Conservation (phyloP, 306 rosid genomes). For the Cucurbita pepo region DNA sequence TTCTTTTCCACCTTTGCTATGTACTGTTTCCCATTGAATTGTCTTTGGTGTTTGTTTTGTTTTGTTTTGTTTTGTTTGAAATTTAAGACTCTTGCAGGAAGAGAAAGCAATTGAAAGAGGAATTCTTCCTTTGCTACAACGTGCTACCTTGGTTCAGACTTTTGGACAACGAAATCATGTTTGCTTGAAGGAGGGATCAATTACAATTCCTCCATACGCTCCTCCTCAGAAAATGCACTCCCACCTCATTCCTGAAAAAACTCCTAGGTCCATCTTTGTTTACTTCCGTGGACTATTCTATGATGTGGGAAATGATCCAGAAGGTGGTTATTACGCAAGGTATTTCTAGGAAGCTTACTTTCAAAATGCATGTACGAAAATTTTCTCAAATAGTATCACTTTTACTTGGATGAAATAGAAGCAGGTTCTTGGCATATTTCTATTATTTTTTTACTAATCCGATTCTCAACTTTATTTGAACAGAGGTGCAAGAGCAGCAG, state of each 20-base stretch:
- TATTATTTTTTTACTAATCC: not conserved
- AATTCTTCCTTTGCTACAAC: conserved; percentile 58
- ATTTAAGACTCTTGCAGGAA: conserved; percentile 34
- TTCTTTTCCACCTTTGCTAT: not conserved
- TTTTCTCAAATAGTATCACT: not conserved
- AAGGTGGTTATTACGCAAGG: conserved; percentile 97
- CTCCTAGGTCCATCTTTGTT: conserved; percentile 76
- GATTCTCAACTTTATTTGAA: not conserved
- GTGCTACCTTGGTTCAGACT: conserved; percentile 85
- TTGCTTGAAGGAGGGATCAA: conserved; percentile 72
- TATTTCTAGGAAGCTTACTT: conserved; percentile 8
- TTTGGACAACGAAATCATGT: conserved; percentile 86
- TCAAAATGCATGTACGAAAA: not conserved
- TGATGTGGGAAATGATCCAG: conserved; percentile 92
- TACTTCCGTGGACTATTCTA: conserved; percentile 83
- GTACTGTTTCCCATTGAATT: not conserved
- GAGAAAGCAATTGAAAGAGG: conserved; percentile 92
- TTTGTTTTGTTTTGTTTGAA: not conserved
- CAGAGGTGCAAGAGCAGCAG: conserved; percentile 94
- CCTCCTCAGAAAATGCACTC: conserved; percentile 90
- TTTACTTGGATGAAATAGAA: not conserved
- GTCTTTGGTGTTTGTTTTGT: not conserved
- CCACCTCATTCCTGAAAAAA: conserved; percentile 63
- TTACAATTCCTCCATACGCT: conserved; percentile 86
- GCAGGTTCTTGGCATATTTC: not conserved